Conservation (phyloP, 805 yeast species). For the Candida sakaeoensis region DNA sequence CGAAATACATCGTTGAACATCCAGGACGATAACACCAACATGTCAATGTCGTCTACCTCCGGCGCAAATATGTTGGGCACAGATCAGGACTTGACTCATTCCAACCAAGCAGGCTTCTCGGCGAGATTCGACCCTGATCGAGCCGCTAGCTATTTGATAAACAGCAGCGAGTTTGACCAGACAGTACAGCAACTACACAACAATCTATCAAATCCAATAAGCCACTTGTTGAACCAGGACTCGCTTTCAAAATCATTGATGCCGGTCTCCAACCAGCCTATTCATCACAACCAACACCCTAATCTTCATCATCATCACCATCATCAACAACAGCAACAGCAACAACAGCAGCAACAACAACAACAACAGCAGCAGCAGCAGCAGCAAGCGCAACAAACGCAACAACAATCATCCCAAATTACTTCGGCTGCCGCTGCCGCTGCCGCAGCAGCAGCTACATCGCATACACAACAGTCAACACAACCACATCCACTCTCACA, state of each 20-base stretch:
- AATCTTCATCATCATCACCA: constrained; percentile 1
- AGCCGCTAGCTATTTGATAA: constrained; percentile 2
- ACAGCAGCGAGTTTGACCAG: constrained; percentile 5
- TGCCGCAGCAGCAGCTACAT: not conserved
- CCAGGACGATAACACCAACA: not conserved
- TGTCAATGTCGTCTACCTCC: not conserved
- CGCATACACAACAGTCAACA: not conserved
- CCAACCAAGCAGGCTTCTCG: not conserved
- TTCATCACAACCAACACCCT: not conserved
- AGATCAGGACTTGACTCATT: not conserved
- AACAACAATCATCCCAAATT: not conserved
- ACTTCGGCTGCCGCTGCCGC: not conserved
- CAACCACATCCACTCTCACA: not conserved
- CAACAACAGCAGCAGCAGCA: constrained; percentile 3
- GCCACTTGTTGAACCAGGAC: not conserved
- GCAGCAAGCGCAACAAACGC: not conserved
- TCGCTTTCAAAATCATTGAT: constrained; percentile 1
- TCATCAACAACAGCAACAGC: not conserved
- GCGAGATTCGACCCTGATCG: constrained; percentile 3
- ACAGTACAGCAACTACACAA: constrained; percentile 6
- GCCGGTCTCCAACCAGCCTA: not conserved
- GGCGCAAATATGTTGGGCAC: not conserved
- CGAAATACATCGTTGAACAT: not conserved
- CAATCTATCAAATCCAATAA: not conserved
- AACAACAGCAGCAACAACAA: not conserved